Base-by-base conservation (phyloP, 108 stramenopile genomes). In the Schizochytrium sp. region DNA sequence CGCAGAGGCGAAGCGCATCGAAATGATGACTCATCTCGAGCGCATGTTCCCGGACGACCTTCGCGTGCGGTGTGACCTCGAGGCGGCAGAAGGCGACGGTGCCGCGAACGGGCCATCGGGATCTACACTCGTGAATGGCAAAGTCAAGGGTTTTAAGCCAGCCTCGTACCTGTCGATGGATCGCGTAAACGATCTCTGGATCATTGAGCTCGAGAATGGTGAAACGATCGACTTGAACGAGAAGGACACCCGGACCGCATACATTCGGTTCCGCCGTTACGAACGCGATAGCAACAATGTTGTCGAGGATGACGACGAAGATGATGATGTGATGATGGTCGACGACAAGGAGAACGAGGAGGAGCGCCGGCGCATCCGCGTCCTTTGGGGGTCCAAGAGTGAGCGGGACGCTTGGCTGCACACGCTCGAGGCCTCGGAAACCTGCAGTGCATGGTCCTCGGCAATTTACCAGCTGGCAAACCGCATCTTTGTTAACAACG, bases 381-480 rank as follows among this genome's bases (percentile, higher is more conserved):
- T 83, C n/a, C 28, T 83, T 14, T 83, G 76, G 76, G 76, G 76
- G 18, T 53, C 76, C 19, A 83, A 83, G 51, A 53, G 48, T 34
- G 76, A 83, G 76, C 76, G 76, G 6, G 76, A 83, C 76, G 76
- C 51, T 12, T 83, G 76, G 76, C 28, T 83, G 6, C 48, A 83
- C 25, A 53, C 51, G 25, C n/a, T 53, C 48, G 48, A 83, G 51
- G 12, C 10, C 48, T 47, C 76, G 48, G 48, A 83, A 23, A 83
- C 76, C 1, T 83, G 76, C 28, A 83, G 76, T 3, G 76, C 76
- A 6, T 83, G 76, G 76, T 83, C 76, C 51, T 12, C 76, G n/a
- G 76, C 51, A 43, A 53, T 83, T 47, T 83, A 83, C 51, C 76
- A 83, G 51, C 76, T 83, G 45, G 76, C 76, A 6, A 83, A 83